Base-by-base conservation (phyloP, 176 grass and related monocot genomes). In the Aegilops longissima region DNA sequence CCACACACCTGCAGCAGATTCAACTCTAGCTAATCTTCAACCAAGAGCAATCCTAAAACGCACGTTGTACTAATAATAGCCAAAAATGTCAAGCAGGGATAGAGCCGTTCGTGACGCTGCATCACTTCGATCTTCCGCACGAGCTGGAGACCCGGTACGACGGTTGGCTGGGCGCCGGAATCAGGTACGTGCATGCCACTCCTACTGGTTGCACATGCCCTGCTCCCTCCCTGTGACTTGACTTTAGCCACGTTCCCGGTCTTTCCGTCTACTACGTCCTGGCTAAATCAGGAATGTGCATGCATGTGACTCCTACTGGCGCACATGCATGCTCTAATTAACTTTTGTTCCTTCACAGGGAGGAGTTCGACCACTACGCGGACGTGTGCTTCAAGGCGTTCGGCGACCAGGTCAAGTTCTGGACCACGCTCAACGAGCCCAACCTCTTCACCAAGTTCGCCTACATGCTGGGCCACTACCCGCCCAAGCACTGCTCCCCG, bases 371-470 rank as follows among this genome's bases (percentile, higher is more conserved):
- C 6, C 35, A 89, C 84, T 96, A 79, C 62, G 78, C 91, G 3
- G 91, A 96, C 24, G 87, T 96, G 1, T 96, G 94, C 84, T 96
- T 96, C 89, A 29, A 8, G 74, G 82, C 67, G 71, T 96, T 96
- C 81, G 94, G 94, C 2, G 92, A 96, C 18, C 71, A 87, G 66
- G 94, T 93, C 14, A 88, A 70, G 77, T 88, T 83, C 49, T 96
- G 91, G 94, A 96, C 84, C 2, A 93, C 94, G 4, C 92, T 96
- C 79, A 96, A 96, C 72, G 94, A 96, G 89, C 91, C 94, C 69
- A 96, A 96, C 81, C 40, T 96, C 71, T 18, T 78, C 56, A 13
- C 44, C 23, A 96, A 72, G 86, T 84, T 64, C 58, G 16, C 62
- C 83, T 96, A 86, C 83, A 75, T 87, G 16, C 36, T 80, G 14